Conservation (phyloP, 2,329 filamentous ascomycete genomes). For the Nemania sp. region DNA sequence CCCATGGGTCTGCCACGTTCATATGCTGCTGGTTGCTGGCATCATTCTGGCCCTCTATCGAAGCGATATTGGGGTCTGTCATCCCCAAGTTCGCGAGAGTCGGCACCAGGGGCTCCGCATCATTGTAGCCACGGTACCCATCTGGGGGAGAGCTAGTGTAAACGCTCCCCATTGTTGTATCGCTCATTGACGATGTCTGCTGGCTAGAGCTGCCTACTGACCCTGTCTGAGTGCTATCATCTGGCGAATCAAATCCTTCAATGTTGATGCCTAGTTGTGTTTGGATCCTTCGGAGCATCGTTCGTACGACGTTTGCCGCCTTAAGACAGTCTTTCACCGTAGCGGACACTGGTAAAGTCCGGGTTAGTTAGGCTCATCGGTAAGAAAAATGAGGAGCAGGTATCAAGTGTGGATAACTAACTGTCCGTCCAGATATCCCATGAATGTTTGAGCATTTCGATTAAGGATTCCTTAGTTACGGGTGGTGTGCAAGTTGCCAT, state of each 20-base stretch:
- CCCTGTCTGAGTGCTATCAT: slow-evolving; percentile 13
- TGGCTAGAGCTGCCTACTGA: slow-evolving; percentile 23
- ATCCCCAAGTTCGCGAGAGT: slow-evolving; percentile 39
- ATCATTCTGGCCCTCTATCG: slow-evolving; percentile 9
- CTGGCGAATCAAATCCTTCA: slow-evolving; percentile 17
- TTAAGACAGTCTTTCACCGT: slow-evolving; percentile 58
- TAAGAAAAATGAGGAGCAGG: neutral
- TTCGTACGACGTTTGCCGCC: slow-evolving; percentile 59
- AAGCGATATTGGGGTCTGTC: slow-evolving; percentile 28
- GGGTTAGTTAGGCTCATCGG: slow-evolving; percentile 34
- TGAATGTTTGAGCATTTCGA: slow-evolving; percentile 57
- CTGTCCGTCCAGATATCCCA: slow-evolving; percentile 58
- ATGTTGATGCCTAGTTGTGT: slow-evolving; percentile 38
- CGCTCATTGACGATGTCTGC: slow-evolving; percentile 36
- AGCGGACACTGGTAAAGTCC: slow-evolving; percentile 48
- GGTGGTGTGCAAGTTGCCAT: slow-evolving; percentile 49
- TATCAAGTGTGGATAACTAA: slow-evolving; percentile 20
- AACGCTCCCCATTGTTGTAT: slow-evolving; percentile 36
- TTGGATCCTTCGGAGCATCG: slow-evolving; percentile 60
- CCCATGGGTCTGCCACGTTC: slow-evolving; percentile 43
- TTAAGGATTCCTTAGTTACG: slow-evolving; percentile 56
- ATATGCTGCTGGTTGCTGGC: slow-evolving; percentile 27
- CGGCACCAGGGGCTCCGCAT: slow-evolving; percentile 28
- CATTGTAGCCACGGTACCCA: slow-evolving; percentile 23
- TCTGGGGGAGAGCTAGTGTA: slow-evolving; percentile 10